Percentiles rank a stretch among this genome's conserved stretches.
Evolutionary conservation across 2,329 filamentous ascomycete species (phyloP).

Genomic region (Rutstroemia sp.): DNA sequence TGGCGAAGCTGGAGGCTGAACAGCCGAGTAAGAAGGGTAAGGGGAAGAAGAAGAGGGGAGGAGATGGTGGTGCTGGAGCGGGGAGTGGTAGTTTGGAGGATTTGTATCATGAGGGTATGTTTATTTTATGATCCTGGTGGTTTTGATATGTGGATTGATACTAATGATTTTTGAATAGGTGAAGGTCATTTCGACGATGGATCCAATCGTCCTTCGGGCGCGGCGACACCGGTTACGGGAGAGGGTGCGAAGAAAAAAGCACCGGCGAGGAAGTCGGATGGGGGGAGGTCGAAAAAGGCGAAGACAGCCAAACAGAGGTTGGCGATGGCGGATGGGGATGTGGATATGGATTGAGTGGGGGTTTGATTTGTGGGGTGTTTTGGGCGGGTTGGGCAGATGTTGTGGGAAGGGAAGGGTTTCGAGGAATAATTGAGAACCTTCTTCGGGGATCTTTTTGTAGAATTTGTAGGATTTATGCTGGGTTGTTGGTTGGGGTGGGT

Average conservation of each 20-base stretch:
- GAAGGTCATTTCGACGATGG: slow-evolving; percentile 93
- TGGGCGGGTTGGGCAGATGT: background rate
- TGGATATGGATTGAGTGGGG: slow-evolving; percentile 16
- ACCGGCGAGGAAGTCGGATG: slow-evolving; percentile 36
- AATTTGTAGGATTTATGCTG: background rate
- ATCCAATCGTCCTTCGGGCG: slow-evolving; percentile 73
- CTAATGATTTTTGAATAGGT: slow-evolving; percentile 45
- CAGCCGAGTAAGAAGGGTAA: slow-evolving; percentile 62
- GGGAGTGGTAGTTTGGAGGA: slow-evolving; percentile 73
- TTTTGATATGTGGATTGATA: background rate
- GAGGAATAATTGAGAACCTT: background rate
- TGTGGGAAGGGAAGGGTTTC: background rate
- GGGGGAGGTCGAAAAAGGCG: slow-evolving; percentile 51
- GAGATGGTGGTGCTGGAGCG: slow-evolving; percentile 20
- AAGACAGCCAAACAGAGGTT: slow-evolving; percentile 64
- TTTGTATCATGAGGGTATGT: slow-evolving; percentile 98
- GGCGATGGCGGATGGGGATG: slow-evolving; percentile 57
- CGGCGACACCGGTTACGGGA: slow-evolving; percentile 68
- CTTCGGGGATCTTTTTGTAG: no score
- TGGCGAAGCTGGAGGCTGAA: slow-evolving; percentile 47
- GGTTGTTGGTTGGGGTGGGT: no score
- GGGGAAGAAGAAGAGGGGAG: slow-evolving; percentile 48
- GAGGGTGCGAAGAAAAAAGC: slow-evolving; percentile 39
- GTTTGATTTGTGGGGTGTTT: background rate
- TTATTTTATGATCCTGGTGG: background rate